Evolutionary conservation across 139 green algal species (phyloP).

Genomic region (Penium margaritaceum): DNA sequence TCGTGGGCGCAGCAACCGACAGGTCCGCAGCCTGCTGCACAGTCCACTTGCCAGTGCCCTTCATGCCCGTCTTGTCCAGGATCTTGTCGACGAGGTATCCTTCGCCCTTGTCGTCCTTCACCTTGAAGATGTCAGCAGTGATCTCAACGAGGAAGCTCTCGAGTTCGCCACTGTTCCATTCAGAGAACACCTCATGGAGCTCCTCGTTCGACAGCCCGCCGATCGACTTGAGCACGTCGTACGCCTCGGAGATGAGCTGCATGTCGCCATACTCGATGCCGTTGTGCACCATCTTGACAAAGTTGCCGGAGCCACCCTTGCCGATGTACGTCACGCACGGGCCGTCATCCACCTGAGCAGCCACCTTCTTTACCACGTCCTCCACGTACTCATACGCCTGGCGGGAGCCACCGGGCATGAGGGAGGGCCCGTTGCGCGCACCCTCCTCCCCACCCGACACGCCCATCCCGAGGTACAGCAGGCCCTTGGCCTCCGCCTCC

Average conservation of each 20-base stretch:
- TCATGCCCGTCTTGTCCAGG: conserved; percentile 95
- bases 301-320: conserved; percentile 85
- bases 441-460: conserved; percentile 95
- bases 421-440: conserved; percentile 74
- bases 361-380: conserved; percentile 82
- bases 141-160: conserved; percentile 94
- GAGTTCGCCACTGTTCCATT: conserved; percentile 86
- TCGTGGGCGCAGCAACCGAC: conserved; percentile 81
- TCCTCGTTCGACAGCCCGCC: conserved; percentile 91
- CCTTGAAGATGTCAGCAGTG: conserved; percentile 62
- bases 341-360: conserved; percentile 89
- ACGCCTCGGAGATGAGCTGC: conserved; percentile 93
- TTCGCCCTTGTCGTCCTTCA: conserved; percentile 49
- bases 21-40: conserved; percentile 97
- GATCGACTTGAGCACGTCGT: conserved; percentile 89
- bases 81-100: conserved; percentile 89
- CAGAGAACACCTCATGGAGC: conserved; percentile 70
- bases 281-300: conserved; percentile 99
- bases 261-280: conserved; percentile 99
- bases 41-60: conserved; percentile 98
- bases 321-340: conserved; percentile 89
- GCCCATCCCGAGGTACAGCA: conserved; percentile 96
- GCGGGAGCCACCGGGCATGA: conserved; percentile 91
- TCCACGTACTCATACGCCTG: conserved; percentile 81
- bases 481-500: conserved; percentile 69